These are phyloP conservation scores for Diphasiastrum complanatum DNA, from an alignment of 83 land plant species.

Conservation along the genomic window DNA sequence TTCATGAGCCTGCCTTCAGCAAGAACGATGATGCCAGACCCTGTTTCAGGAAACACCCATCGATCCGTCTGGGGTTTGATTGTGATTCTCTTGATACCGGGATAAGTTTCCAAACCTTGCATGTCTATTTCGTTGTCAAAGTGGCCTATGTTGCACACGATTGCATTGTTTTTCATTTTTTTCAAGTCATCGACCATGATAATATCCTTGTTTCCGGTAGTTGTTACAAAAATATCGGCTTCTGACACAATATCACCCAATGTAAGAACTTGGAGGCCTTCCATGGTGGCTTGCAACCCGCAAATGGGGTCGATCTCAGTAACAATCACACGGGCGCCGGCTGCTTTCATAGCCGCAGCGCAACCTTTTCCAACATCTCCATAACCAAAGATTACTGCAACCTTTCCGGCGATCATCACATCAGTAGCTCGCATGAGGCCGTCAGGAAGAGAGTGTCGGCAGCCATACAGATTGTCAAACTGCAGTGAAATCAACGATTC, in stretches of 20 bases:
- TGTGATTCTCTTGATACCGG: slow-evolving; percentile 31
- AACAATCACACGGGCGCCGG: slow-evolving; percentile 33
- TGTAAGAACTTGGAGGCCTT: slow-evolving; percentile 21
- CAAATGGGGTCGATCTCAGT: slow-evolving; percentile 40
- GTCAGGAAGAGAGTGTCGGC: slow-evolving; percentile 37
- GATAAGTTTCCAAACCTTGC: slow-evolving; percentile 26
- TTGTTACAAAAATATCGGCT: slow-evolving; percentile 32
- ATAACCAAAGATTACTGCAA: slow-evolving; percentile 29
- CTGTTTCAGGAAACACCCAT: slow-evolving; percentile 34
- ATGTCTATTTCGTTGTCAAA: slow-evolving; percentile 38
- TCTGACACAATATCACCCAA: slow-evolving; percentile 22
- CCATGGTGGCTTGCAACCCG: slow-evolving; percentile 32
- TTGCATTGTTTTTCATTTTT: slow-evolving; percentile 39
- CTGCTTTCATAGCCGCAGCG: slow-evolving; percentile 34
- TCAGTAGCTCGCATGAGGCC: slow-evolving; percentile 38
- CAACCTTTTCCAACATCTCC: slow-evolving; percentile 37
- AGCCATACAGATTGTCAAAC: slow-evolving; percentile 37
- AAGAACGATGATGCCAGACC: slow-evolving; percentile 20
- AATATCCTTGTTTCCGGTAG: slow-evolving; percentile 40
- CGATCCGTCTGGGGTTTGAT: slow-evolving; percentile 39
- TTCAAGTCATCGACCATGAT: slow-evolving; percentile 34
- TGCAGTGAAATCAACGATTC: too few species aligned
- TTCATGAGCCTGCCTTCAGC: slow-evolving; percentile 80
- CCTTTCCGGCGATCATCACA: slow-evolving; percentile 38
- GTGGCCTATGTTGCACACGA: slow-evolving; percentile 37